These are phyloP conservation scores for Brassica cretica DNA, from an alignment of 345 rosid species.

Conservation along the genomic window DNA sequence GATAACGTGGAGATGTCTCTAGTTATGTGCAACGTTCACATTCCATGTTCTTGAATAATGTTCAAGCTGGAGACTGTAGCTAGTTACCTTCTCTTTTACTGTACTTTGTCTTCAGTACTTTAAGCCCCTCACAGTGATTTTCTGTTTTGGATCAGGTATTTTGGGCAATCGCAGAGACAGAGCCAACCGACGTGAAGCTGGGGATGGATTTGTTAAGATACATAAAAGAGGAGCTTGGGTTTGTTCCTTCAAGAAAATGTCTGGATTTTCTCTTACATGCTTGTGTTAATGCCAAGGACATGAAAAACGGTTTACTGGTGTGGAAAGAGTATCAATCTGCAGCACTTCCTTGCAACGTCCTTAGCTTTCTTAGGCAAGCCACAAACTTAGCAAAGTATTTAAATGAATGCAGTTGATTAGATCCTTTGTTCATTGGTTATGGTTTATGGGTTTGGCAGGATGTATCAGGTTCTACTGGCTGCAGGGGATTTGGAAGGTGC, in stretches of 20 bases:
- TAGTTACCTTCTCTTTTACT: constrained; percentile 12
- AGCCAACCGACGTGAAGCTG: constrained; percentile 46
- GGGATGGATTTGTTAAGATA: constrained; percentile 66
- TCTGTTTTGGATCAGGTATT: constrained; percentile 49
- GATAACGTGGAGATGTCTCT: constrained; percentile 8
- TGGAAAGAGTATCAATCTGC: constrained; percentile 74
- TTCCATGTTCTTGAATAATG: not conserved
- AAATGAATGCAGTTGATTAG: constrained; percentile 1
- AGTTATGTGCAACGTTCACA: not conserved
- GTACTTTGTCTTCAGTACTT: not conserved
- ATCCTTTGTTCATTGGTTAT: not conserved
- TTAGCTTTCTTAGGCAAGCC: constrained; percentile 59
- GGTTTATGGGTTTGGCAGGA: constrained; percentile 52
- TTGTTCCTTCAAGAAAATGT: constrained; percentile 66
- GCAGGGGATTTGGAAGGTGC: constrained; percentile 55
- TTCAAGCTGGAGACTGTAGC: not conserved
- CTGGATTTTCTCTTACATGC: constrained; percentile 79
- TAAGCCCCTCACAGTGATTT: constrained; percentile 11
- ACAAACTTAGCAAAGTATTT: not conserved
- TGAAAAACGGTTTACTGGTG: constrained; percentile 45
- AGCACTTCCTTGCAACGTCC: constrained; percentile 58
- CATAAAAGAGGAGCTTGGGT: constrained; percentile 61
- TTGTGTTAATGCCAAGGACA: constrained; percentile 63
- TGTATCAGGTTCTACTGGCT: constrained; percentile 81
- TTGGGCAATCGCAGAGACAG: constrained; percentile 47